Percentiles rank a stretch among this genome's conserved stretches.
Conservation (phyloP, 2,329 filamentous ascomycete species). For the Cercospora citrullina region DNA sequence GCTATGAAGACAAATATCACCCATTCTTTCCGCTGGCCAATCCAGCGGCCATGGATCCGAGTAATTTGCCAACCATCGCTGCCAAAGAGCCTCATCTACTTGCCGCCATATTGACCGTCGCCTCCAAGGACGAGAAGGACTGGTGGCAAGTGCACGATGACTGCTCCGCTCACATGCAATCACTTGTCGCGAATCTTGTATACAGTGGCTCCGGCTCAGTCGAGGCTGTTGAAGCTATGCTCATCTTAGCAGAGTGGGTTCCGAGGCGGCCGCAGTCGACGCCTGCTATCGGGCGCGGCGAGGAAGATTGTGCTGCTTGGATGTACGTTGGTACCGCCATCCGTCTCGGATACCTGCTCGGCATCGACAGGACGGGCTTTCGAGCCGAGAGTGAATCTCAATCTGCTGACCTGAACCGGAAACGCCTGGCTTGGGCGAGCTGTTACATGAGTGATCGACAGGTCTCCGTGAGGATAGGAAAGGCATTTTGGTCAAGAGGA, state of each 20-base stretch:
- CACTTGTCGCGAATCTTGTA: slow-evolving; percentile 36
- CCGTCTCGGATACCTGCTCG: slow-evolving; percentile 38
- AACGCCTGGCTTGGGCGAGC: slow-evolving; percentile 38
- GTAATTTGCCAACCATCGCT: slow-evolving; percentile 33
- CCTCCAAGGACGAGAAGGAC: slow-evolving; percentile 37
- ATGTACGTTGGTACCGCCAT: slow-evolving; percentile 40
- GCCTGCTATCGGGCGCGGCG: slow-evolving; percentile 35
- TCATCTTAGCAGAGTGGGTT: slow-evolving; percentile 40
- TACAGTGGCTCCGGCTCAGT: slow-evolving; percentile 37
- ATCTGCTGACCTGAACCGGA: slow-evolving; percentile 36
- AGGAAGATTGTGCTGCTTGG: slow-evolving; percentile 40
- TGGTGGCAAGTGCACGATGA: slow-evolving; percentile 39
- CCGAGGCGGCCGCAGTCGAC: slow-evolving; percentile 34
- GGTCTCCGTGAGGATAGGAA: slow-evolving; percentile 38
- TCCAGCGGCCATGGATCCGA: slow-evolving; percentile 33
- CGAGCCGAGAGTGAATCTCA: slow-evolving; percentile 33
- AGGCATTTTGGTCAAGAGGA: slow-evolving; percentile 40
- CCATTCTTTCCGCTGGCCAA: slow-evolving; percentile 39
- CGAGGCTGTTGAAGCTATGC: slow-evolving; percentile 39
- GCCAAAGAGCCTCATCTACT: slow-evolving; percentile 37
- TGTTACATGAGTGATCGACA: slow-evolving; percentile 40
- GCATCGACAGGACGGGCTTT: slow-evolving; percentile 39
- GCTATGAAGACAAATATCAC: slow-evolving; percentile 38
- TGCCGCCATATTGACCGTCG: slow-evolving; percentile 38
- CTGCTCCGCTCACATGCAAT: slow-evolving; percentile 39